These are phyloP conservation scores for Saccharum hybrid DNA, from an alignment of 202 grass and related monocot species.

Conservation along the genomic window DNA sequence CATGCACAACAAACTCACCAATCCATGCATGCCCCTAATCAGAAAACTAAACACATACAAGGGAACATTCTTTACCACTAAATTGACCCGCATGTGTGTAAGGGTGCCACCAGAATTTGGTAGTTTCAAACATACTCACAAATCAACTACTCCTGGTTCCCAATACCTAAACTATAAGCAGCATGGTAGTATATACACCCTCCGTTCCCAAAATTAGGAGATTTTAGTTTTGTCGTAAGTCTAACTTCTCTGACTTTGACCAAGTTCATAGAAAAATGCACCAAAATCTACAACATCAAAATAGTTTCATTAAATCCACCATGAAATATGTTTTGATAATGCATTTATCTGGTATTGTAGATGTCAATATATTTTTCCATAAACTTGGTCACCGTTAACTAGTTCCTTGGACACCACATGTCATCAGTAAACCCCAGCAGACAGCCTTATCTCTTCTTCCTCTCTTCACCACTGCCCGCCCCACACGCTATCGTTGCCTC, in stretches of 20 bases:
- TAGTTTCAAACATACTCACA: not conserved
- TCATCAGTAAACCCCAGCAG: not conserved
- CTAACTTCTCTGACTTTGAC: not conserved
- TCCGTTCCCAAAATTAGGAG: not conserved
- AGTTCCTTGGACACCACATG: not conserved
- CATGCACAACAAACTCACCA: not conserved
- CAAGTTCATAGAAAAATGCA: not conserved
- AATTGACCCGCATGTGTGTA: not conserved
- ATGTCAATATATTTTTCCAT: not conserved
- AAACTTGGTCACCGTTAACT: not conserved
- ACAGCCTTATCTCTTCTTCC: not conserved
- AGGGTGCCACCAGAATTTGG: not conserved
- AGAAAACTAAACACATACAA: not conserved
- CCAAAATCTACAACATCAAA: not conserved
- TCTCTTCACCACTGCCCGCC: not conserved
- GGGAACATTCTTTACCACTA: not conserved
- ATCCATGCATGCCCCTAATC: not conserved
- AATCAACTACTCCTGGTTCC: not conserved
- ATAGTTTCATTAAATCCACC: not conserved
- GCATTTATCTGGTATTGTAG: not conserved
- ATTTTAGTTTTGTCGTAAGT: not conserved
- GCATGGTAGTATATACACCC: not conserved
- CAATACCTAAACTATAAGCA: not conserved
- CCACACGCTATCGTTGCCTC: not conserved
- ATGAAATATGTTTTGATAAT: not conserved